Conservation (phyloP, 768 basidiomycete genomes). For the Kwoniella heveanensis region DNA sequence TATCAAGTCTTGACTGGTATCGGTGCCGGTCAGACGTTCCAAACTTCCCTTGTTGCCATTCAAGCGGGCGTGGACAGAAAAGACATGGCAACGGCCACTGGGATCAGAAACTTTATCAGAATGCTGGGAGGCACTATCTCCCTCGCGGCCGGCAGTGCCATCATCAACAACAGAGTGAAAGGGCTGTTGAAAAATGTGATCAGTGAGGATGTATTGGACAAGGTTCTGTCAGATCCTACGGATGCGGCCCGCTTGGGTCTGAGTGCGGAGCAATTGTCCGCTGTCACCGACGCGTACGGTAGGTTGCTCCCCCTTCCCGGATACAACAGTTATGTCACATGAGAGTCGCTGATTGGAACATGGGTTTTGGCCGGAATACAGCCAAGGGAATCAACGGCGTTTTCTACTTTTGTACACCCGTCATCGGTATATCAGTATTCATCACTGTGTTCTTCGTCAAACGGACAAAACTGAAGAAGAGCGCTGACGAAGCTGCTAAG, state of each 20-base stretch:
- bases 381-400: slow-evolving; percentile 64
- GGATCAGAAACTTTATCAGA: slow-evolving; percentile 62
- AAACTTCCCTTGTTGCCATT: slow-evolving; percentile 59
- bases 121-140: slow-evolving; percentile 71
- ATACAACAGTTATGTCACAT: neutral
- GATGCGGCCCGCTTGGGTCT: slow-evolving; percentile 26
- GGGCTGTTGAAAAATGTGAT: neutral
- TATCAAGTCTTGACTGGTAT: slow-evolving; percentile 66
- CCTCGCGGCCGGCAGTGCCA: slow-evolving; percentile 59
- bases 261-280: slow-evolving; percentile 14
- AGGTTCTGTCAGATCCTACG: slow-evolving; percentile 48
- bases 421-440: slow-evolving; percentile 64
- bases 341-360: neutral
- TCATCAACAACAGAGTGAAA: slow-evolving; percentile 45
- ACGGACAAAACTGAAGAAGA: slow-evolving; percentile 65
- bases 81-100: slow-evolving; percentile 78
- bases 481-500: slow-evolving; percentile 62
- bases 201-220: slow-evolving; percentile 13
- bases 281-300: slow-evolving; percentile 47
- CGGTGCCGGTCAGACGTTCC: slow-evolving; percentile 64
- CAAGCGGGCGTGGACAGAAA: slow-evolving; percentile 71
- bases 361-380: slow-evolving; percentile 49
- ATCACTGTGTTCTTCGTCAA: slow-evolving; percentile 66
- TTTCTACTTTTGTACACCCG: slow-evolving; percentile 66
- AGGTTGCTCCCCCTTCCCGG: slow-evolving; percentile 16